Percentiles rank a stretch among this genome's conserved stretches.
Conservation (phyloP, 768 basidiomycete genomes). For the Strobilomyces confusus region DNA sequence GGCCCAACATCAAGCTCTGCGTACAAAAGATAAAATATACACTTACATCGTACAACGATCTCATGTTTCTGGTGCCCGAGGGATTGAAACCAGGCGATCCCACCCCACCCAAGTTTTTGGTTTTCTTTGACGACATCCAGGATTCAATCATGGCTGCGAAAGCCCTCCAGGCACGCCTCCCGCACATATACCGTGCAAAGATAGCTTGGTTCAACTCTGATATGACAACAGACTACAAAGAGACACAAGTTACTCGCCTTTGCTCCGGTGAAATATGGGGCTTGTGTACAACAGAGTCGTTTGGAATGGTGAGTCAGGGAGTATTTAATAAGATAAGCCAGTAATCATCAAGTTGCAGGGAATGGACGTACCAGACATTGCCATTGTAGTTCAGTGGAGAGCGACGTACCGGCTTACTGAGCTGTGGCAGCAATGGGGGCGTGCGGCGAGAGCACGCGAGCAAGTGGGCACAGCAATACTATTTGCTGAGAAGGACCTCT, state of each 20-base stretch:
- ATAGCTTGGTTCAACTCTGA: background rate
- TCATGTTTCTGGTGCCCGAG: background rate
- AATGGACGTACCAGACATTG: background rate
- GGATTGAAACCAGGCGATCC: background rate
- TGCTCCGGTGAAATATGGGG: background rate
- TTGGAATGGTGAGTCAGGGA: background rate
- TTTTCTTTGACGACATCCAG: background rate
- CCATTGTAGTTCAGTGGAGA: background rate
- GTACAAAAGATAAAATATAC: background rate
- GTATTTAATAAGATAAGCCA: too few relatives aligned
- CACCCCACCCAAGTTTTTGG: background rate
- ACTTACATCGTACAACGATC: background rate
- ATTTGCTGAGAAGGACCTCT: background rate
- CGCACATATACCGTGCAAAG: background rate
- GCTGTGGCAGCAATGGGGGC: background rate
- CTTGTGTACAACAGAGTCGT: background rate
- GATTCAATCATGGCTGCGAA: background rate
- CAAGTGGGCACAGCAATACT: background rate
- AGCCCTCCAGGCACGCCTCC: background rate
- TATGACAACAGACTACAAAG: background rate
- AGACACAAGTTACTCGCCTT: background rate
- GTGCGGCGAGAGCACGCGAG: background rate
- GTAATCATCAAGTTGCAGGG: background rate
- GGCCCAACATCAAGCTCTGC: background rate
- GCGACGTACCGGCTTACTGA: background rate